Evolutionary conservation across 345 rosid species (phyloP).

Genomic region (Odontarrhena argentea): DNA sequence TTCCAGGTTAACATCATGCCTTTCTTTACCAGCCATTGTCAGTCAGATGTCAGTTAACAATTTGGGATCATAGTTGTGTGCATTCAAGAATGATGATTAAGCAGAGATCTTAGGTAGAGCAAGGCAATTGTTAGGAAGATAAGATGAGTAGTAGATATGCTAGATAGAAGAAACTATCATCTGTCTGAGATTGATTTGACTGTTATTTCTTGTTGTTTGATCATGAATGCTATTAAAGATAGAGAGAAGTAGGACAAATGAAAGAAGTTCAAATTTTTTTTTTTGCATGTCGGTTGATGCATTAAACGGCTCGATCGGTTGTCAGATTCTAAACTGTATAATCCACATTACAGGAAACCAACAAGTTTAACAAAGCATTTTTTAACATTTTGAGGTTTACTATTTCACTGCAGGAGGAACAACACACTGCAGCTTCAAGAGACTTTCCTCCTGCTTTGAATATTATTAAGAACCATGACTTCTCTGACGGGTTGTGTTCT

Average conservation of each 20-base stretch:
- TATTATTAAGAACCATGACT: constrained; percentile 71
- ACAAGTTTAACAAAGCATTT: background rate
- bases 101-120: background rate
- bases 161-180: background rate
- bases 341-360: background rate
- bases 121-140: background rate
- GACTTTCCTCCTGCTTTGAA: constrained; percentile 33
- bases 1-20: constrained; percentile 43
- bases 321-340: background rate
- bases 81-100: background rate
- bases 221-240: background rate
- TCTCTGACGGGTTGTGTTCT: constrained; percentile 65
- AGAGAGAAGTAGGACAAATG: background rate
- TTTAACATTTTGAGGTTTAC: constrained; percentile 3
- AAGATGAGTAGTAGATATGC: background rate
- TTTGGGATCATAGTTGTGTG: background rate
- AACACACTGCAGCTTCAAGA: background rate
- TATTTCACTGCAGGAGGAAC: constrained; percentile 26
- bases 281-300: background rate
- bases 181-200: background rate
- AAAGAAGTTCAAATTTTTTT: background rate
- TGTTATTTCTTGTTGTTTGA: background rate
- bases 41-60: constrained; percentile 8
- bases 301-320: background rate
- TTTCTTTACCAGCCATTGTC: constrained; percentile 16